Conservation (phyloP, 2,329 filamentous ascomycete genomes). For the Xylaria sp. region DNA sequence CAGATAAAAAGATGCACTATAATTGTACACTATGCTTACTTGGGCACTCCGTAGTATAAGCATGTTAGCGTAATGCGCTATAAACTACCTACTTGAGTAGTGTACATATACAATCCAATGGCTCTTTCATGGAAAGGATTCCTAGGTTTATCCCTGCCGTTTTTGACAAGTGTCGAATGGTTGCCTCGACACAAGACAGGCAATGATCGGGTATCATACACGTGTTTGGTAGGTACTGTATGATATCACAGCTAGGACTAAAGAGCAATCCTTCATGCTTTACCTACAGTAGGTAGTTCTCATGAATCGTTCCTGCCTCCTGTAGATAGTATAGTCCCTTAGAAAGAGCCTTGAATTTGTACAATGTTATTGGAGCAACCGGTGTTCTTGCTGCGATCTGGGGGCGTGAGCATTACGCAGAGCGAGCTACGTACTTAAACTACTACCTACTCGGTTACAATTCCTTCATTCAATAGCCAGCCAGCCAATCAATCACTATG, state of each 20-base stretch:
- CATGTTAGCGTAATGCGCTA: too few relatives aligned
- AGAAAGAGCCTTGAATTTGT: not conserved
- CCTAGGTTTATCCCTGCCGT: constrained; percentile 7
- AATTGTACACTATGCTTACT: too few relatives aligned
- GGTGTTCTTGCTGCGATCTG: constrained; percentile 5
- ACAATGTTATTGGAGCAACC: not conserved
- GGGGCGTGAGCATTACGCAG: constrained; percentile 15
- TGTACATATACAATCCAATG: not conserved
- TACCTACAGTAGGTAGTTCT: not conserved
- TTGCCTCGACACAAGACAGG: constrained; percentile 5
- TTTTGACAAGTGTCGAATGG: not conserved
- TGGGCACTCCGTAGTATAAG: not conserved
- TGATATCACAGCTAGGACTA: constrained; percentile 27
- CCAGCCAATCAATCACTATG: too few relatives aligned
- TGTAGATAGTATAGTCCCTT: not conserved
- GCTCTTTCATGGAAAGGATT: not conserved
- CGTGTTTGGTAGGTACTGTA: not conserved
- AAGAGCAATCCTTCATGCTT: not conserved
- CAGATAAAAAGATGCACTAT: too few relatives aligned
- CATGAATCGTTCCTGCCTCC: not conserved
- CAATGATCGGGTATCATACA: not conserved
- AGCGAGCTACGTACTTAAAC: not conserved
- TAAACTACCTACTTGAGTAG: too few relatives aligned
- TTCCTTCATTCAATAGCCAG: not conserved
- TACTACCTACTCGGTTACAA: not conserved